Percentiles rank a stretch among this genome's conserved stretches.
These are phyloP conservation scores for Chamaenerion angustifolium DNA, from an alignment of 345 rosid genomes.

Conservation along the genomic window DNA sequence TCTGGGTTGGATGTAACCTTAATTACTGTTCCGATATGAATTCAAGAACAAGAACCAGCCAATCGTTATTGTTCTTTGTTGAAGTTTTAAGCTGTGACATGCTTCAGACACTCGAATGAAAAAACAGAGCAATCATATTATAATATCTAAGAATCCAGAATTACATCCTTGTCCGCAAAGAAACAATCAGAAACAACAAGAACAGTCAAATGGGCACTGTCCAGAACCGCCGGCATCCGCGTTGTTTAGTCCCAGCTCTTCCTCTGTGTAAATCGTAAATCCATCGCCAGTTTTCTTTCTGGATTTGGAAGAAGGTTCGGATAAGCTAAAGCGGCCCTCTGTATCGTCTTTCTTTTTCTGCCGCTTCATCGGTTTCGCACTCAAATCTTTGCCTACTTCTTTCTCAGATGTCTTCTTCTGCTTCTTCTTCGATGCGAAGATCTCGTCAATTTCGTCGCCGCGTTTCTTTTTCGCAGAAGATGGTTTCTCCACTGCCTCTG, in stretches of 20 bases:
- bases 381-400: neutral
- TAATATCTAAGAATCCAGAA: no score
- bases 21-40: no score
- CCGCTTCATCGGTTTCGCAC: constrained; percentile 9
- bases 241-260: constrained; percentile 50
- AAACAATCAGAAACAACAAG: constrained; percentile 54
- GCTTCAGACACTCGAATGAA: no score
- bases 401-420: constrained; percentile 7
- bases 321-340: neutral
- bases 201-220: constrained; percentile 83
- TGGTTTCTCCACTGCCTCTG: neutral
- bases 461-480: constrained; percentile 8
- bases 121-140: no score
- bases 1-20: no score
- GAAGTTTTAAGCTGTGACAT: no score
- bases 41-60: no score
- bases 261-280: constrained; percentile 39
- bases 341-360: constrained; percentile 17
- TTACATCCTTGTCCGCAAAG: neutral
- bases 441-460: constrained; percentile 11
- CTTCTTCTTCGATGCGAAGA: constrained; percentile 10
- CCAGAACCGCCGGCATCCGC: constrained; percentile 42
- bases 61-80: no score
- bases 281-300: constrained; percentile 50
- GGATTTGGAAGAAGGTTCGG: constrained; percentile 11